Evolutionary conservation across 73 alveolate genomes (phyloP).

Genomic region (Tetrahymena thermophila): DNA sequence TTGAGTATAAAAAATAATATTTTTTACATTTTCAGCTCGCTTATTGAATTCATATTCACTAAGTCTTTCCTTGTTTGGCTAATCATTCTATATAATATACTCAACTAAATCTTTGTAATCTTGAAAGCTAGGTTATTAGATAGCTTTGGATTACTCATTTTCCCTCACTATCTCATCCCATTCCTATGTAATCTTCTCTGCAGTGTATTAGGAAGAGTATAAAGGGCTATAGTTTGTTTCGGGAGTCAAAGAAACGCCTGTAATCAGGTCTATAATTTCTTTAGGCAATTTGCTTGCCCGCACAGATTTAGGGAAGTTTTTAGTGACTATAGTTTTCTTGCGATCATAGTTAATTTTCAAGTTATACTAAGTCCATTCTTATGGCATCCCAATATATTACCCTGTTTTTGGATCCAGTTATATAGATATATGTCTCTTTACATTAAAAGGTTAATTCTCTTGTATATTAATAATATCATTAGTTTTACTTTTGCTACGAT

Average conservation of each 20-base stretch:
- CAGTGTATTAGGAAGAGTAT: background rate
- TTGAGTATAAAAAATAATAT: background rate
- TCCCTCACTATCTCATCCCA: background rate
- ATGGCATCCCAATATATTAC: conserved; percentile 21
- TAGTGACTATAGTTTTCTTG: conserved; percentile 3
- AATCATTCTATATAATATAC: background rate
- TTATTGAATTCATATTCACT: background rate
- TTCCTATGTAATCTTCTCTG: background rate
- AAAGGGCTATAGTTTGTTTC: background rate
- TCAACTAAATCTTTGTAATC: background rate
- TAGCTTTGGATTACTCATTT: background rate
- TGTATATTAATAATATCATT: background rate
- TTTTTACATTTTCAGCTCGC: background rate
- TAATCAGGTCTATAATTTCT: background rate
- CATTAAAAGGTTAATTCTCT: conserved; percentile 5
- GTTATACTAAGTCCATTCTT: conserved; percentile 24
- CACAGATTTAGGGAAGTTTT: conserved; percentile 8
- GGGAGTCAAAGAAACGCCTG: background rate
- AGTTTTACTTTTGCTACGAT: background rate
- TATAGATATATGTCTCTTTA: conserved; percentile 11
- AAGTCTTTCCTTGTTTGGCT: background rate
- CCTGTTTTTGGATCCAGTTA: conserved; percentile 24
- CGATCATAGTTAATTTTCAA: conserved; percentile 9
- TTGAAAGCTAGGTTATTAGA: background rate
- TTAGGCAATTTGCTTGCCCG: conserved; percentile 11